A percentile compares a stretch with the other conserved stretches of the same genome.
phyloP scores from a whole-genome alignment of 768 basidiomycete species.

The Ramaria sp. region DNA sequence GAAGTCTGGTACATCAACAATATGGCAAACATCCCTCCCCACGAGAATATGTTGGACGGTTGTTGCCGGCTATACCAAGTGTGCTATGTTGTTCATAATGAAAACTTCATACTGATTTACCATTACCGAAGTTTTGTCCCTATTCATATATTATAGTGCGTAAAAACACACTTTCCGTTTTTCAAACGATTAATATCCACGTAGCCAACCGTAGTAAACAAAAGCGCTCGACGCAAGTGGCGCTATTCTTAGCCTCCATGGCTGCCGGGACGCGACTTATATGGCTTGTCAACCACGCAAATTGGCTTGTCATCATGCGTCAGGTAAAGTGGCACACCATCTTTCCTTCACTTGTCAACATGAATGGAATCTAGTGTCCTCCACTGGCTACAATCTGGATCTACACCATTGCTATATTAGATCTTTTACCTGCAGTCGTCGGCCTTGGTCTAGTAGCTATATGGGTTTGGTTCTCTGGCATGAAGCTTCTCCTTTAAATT shows the following conservation, averaged over 20 bases:
- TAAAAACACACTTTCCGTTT: slow-evolving; percentile 4
- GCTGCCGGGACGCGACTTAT: slow-evolving; percentile 54
- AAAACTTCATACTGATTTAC: not conserved
- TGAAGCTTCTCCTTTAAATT: slow-evolving; percentile 30
- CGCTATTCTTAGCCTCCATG: slow-evolving; percentile 48
- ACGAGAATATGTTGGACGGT: slow-evolving; percentile 38
- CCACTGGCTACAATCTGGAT: slow-evolving; percentile 74
- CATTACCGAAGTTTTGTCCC: slow-evolving; percentile 41
- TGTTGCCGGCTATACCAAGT: slow-evolving; percentile 67
- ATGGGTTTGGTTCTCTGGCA: slow-evolving; percentile 53
- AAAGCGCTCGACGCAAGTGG: slow-evolving; percentile 37
- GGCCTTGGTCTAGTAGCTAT: slow-evolving; percentile 40
- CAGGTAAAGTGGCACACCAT: slow-evolving; percentile 37
- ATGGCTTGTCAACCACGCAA: slow-evolving; percentile 57
- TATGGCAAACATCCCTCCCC: slow-evolving; percentile 53
- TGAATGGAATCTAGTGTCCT: slow-evolving; percentile 40
- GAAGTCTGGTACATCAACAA: slow-evolving; percentile 68
- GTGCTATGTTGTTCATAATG: slow-evolving; percentile 19
- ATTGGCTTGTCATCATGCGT: slow-evolving; percentile 61
- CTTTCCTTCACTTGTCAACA: not conserved
- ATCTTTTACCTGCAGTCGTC: slow-evolving; percentile 48
- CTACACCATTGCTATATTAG: slow-evolving; percentile 60
- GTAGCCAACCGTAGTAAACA: slow-evolving; percentile 59
- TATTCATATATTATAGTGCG: slow-evolving; percentile 73
- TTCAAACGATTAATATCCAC: slow-evolving; percentile 3